Percentiles rank a stretch among this genome's conserved stretches.
These are phyloP conservation scores for Blastobotrys raffinosifermentans DNA, from an alignment of 1,139 yeast genomes.

Conservation along the genomic window DNA sequence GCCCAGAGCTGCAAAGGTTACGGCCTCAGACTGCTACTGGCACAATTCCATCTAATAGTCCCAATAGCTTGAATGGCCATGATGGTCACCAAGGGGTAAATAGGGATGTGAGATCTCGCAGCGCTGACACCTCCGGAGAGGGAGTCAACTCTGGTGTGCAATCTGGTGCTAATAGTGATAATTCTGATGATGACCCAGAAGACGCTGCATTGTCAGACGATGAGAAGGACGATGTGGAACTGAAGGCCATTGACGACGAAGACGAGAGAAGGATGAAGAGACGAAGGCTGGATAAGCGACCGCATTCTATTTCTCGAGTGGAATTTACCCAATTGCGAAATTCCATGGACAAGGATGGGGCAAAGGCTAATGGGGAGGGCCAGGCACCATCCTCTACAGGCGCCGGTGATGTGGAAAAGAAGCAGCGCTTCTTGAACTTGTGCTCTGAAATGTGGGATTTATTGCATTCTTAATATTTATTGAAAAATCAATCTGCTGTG, in stretches of 20 bases:
- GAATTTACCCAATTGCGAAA: too few species aligned
- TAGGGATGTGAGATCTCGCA: constrained; percentile 4
- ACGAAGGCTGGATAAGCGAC: constrained; percentile 3
- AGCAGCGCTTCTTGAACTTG: constrained; percentile 25
- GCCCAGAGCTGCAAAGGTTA: constrained; percentile 1
- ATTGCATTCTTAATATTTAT: constrained; percentile 13
- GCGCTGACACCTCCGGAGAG: too few species aligned
- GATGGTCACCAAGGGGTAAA: constrained; percentile 1
- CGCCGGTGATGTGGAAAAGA: constrained; percentile 12
- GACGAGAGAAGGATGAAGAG: constrained; percentile 6
- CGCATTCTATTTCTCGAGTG: not conserved
- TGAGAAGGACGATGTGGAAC: constrained; percentile 13
- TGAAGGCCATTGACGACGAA: constrained; percentile 8
- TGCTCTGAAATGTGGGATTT: constrained; percentile 32
- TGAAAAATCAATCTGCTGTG: not conserved
- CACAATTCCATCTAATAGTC: constrained; percentile 3
- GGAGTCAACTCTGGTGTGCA: too few species aligned
- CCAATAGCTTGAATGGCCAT: constrained; percentile 1
- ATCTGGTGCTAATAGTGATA: too few species aligned
- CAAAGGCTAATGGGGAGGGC: not conserved
- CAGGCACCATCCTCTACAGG: not conserved
- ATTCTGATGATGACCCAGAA: too few species aligned
- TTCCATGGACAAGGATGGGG: not conserved
- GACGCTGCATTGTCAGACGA: constrained; percentile 28
- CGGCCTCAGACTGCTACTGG: constrained; percentile 1